Evolutionary conservation across 257 asterid genomes (phyloP), one percentile per base, ranked within the genome.

Genomic region (Eucommia ulmoides): DNA sequence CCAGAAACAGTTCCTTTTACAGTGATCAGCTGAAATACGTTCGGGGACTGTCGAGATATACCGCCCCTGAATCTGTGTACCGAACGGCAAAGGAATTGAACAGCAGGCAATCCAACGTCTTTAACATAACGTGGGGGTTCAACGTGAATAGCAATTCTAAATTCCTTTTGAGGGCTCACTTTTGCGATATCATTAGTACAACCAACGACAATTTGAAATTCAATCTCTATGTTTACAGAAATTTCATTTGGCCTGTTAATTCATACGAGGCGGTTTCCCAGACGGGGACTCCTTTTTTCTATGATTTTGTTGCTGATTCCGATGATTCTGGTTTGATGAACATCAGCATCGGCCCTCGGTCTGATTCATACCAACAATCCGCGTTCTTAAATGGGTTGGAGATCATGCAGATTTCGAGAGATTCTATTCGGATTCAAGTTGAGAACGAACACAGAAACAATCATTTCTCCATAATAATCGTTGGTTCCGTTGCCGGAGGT

Each of bases 41-140:
- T 24, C 0, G 0, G 1, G 33, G 33, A 5, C n/a, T 17, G 8
- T 65, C 80, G 3, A 65, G 72, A 3, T 63, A 8, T 23, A 68
- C 55, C 51, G 91, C 87, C 54, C 94, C 94, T 19, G 54, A 22
- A 3, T 18, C 0, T 23, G 92, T 83, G 22, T 80, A 80, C 68
- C 22, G 0, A 0, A 68, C 81, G n/a, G 85, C 88, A 1, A 69
- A 68, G 58, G 65, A 49, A 38, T 33, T 75, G 58, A 69, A 65
- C 19, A 50, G 4, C 7, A 5, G 5, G 7, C 1, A 1, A 3
- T 1, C 0, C 7, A 18, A 0, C 1, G 1, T 0, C 12, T 67
- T 49, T 65, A 74, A 70, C 16, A 22, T 65, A 1, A 54, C 83
- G 1, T 84, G 92, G 93, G 16, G 44, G 19, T 80, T 84, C 23